Base-by-base conservation (phyloP, 2,329 filamentous ascomycete genomes). In the Aspergillus uvarum region DNA sequence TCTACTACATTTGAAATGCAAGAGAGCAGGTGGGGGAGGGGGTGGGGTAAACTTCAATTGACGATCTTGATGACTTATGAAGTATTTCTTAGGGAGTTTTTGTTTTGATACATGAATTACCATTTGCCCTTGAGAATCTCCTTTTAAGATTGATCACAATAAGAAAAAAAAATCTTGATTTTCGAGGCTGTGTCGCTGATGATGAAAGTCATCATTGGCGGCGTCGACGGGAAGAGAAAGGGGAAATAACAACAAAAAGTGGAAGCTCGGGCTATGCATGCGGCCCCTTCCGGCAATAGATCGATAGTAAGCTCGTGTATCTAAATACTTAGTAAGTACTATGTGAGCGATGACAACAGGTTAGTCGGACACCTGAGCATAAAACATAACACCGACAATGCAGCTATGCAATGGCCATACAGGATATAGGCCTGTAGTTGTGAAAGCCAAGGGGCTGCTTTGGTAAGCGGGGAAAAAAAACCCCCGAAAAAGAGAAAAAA, bases 321-420 rank as follows among this genome's bases (percentile, higher is more conserved):
- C 10, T 29, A 7, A 8, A 10, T 47, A 16, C 51, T 21, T n/a
- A 38, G 1, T 29, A 29, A 7, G 8, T 29, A 22, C 35, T 12
- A 42, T 22, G 38, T 42, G n/a, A 19, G n/a, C 16, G 14, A 53
- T 53, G 26, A 53, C 51, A 53, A 53, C 38, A 16, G 22, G n/a
- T 22, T 21, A 49, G 4, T 21, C 24, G 47, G 47, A 49, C 3
- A 53, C 12, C 7, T 11, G 22, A 53, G 14, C 19, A 53, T 4
- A 53, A 38, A 53, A 21, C 19, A 53, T 4, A 53, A 38, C 29
- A 21, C 21, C 54, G 10, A 29, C 52, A 51, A 32, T 55, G 47
- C 57, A 50, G 57, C 44, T 59, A 50, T 59, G 21, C 44, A 44
- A 21, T 42, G 26, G 54, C 51, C 54, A 59, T 54, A 51, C 54